Evolutionary conservation across 345 rosid species (phyloP), one percentile per base, ranked within the genome.

Genomic region (Brassica incana): DNA sequence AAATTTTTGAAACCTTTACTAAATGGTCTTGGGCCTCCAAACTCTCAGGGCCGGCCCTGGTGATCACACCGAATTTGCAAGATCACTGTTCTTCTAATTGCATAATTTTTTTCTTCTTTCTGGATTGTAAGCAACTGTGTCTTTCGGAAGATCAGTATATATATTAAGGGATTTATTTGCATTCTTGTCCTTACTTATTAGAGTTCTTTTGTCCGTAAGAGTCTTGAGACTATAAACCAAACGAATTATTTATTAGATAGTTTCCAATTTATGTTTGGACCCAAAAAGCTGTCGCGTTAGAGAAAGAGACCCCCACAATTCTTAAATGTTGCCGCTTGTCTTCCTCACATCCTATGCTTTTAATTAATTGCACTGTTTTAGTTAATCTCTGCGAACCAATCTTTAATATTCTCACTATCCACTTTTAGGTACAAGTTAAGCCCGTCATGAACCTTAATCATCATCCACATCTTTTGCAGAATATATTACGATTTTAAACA

Each of bases 271-370:
- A 56, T 66, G 38, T 66, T 72, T 72, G 67, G 77, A 72, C 68
- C 77, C 73, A 43, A 78, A 78, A 73, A 73, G 77, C 38, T 43
- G 74, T 59, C 30, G 36, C 14, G 32, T 72, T 73, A 67, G 77
- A 67, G 77, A 73, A 33, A 3, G 16, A 71, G 75, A n/a, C 78
- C 78, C 78, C 78, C 45, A 74, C 71, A 27, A 0, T 62, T 61
- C 63, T 71, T 48, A 73, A 50, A 68, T 68, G 75, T 74, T 62
- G 82, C 74, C 33, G 75, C 75, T 36, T 68, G 83, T 69, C 79
- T 35, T 69, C 69, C 30, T 74, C 75, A 69, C 71, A 74, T 74
- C 71, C 67, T 69, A 63, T 36, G 75, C 75, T 79, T 54, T 79
- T 68, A 45, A 50, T 61, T 35, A 30, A 2, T 15, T 67, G 33